These are phyloP conservation scores for Fusarium chlamydosporum DNA, from an alignment of 2,329 filamentous ascomycete genomes.

Conservation along the genomic window DNA sequence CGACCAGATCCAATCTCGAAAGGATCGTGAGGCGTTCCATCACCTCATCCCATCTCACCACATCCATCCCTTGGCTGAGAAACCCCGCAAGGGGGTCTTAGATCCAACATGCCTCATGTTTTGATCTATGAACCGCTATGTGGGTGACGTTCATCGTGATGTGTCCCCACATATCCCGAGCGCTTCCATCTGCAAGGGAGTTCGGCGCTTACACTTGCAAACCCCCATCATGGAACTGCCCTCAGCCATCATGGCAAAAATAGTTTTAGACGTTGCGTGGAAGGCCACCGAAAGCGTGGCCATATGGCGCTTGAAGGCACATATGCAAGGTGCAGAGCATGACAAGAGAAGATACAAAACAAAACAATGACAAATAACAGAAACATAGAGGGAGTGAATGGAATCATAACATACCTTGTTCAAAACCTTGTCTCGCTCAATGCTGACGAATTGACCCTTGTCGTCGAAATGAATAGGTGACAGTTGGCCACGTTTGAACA, in stretches of 20 bases:
- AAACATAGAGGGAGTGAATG: slow-evolving; percentile 37
- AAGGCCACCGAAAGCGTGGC: slow-evolving; percentile 23
- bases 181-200: slow-evolving; percentile 47
- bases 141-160: slow-evolving; percentile 41
- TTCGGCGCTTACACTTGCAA: slow-evolving; percentile 48
- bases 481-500: slow-evolving; percentile 86
- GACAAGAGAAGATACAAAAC: not conserved
- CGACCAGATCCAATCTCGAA: slow-evolving; percentile 38
- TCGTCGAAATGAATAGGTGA: slow-evolving; percentile 86
- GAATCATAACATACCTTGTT: slow-evolving; percentile 74
- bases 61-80: slow-evolving; percentile 22
- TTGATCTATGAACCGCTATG: slow-evolving; percentile 28
- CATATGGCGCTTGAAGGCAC: slow-evolving; percentile 36
- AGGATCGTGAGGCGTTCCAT: slow-evolving; percentile 34
- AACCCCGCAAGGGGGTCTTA: slow-evolving; percentile 34
- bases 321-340: slow-evolving; percentile 39
- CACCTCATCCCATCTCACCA: slow-evolving; percentile 27
- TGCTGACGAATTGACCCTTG: slow-evolving; percentile 83
- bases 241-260: slow-evolving; percentile 45
- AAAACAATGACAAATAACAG: slow-evolving; percentile 36
- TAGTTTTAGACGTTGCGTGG: slow-evolving; percentile 39
- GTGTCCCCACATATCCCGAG: slow-evolving; percentile 44
- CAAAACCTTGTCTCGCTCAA: slow-evolving; percentile 89
- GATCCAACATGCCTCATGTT: slow-evolving; percentile 38
- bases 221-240: slow-evolving; percentile 39